Conservation (phyloP, 169 alveolate species). For the Perkinsus olseni region DNA sequence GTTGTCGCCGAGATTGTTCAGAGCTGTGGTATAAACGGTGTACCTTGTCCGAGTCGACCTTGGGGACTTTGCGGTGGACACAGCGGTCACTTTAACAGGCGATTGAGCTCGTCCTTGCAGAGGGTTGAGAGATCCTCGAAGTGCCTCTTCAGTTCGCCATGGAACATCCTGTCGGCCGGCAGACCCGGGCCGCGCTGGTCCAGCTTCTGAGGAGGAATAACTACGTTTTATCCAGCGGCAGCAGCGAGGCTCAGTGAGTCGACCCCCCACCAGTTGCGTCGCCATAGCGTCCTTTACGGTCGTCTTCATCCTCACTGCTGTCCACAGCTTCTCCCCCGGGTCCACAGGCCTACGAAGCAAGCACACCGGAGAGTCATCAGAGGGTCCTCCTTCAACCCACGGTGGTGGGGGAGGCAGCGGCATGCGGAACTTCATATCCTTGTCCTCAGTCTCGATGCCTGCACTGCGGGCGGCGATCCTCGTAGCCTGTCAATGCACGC, state of each 20-base stretch:
- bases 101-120: not conserved
- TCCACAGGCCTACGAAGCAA: not conserved
- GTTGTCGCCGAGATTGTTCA: not conserved
- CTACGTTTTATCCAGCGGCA: not conserved
- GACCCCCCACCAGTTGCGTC: not conserved
- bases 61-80: not conserved
- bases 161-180: not conserved
- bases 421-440: not conserved
- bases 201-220: not conserved
- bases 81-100: not conserved
- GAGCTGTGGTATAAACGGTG: not conserved
- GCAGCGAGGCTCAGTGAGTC: too few species aligned
- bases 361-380: not conserved
- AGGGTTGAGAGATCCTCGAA: not conserved
- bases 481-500: not conserved
- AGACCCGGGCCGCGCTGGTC: not conserved
- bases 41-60: not conserved
- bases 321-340: not conserved
- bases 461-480: not conserved
- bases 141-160: not conserved
- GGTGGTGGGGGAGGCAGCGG: not conserved
- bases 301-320: not conserved
- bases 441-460: not conserved
- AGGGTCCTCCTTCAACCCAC: too few species aligned
- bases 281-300: not conserved